Evolutionary conservation across 2,329 filamentous ascomycete genomes (phyloP).

Genomic region (Ophiostoma populinum): DNA sequence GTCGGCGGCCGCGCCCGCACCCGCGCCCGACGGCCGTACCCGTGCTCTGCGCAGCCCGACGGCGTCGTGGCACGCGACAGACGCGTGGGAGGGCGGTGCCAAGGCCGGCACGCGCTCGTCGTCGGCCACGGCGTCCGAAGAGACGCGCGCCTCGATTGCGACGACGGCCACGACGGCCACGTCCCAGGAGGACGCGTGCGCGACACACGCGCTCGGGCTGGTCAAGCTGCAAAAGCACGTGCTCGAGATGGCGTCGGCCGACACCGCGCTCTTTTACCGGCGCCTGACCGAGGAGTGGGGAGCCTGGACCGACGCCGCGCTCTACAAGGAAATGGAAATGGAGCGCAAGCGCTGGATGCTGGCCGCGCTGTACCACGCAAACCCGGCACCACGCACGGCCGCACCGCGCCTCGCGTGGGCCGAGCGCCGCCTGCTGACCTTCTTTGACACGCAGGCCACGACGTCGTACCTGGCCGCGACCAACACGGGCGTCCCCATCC

Average conservation of each 20-base stretch:
- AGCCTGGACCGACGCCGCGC: conserved; percentile 28
- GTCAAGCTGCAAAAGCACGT: conserved; percentile 33
- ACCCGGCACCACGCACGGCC: conserved; percentile 16
- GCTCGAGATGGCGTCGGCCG: conserved; percentile 35
- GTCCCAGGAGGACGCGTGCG: conserved; percentile 5
- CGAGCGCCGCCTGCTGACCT: conserved; percentile 23
- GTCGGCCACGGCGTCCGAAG: background rate
- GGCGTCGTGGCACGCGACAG: conserved; percentile 1
- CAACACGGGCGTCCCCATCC: conserved; percentile 23
- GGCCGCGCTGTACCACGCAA: conserved; percentile 28
- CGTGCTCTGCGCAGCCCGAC: background rate
- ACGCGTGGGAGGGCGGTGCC: conserved; percentile 2
- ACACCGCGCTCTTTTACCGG: conserved; percentile 31
- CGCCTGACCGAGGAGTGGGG: conserved; percentile 37
- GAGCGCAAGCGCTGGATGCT: conserved; percentile 21
- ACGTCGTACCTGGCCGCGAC: conserved; percentile 31
- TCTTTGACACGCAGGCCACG: conserved; percentile 33
- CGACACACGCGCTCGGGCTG: conserved; percentile 17
- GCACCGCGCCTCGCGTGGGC: conserved; percentile 5
- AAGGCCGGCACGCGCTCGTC: conserved; percentile 1
- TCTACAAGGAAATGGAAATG: conserved; percentile 32
- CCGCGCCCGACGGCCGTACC: no score
- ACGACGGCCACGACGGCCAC: background rate
- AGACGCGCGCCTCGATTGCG: background rate
- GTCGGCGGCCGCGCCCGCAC: no score